Conservation (phyloP, 345 rosid genomes). For the Eutrema heterophyllum region DNA sequence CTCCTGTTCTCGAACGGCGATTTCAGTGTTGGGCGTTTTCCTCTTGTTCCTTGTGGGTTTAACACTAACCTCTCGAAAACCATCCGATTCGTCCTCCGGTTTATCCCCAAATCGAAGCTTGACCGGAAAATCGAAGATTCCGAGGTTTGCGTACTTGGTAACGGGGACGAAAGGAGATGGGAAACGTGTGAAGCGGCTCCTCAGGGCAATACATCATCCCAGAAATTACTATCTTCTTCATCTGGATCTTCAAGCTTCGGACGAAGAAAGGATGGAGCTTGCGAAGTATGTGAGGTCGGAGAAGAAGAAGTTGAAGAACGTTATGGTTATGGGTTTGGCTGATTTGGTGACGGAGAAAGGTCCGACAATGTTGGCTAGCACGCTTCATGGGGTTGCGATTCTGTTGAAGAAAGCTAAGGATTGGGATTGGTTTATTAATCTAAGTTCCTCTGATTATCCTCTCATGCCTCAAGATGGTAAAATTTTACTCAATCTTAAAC, state of each 20-base stretch:
- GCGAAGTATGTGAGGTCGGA: constrained; percentile 74
- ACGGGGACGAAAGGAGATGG: constrained; percentile 78
- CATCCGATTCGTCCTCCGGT: constrained; percentile 28
- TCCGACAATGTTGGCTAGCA: constrained; percentile 72
- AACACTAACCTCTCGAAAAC: constrained; percentile 31
- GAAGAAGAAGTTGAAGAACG: constrained; percentile 54
- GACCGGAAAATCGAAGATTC: constrained; percentile 23
- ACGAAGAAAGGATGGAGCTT: constrained; percentile 66
- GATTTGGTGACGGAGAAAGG: constrained; percentile 81
- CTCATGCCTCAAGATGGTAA: constrained; percentile 91
- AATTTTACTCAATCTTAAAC: neutral
- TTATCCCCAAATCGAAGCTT: constrained; percentile 9
- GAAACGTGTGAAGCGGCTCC: constrained; percentile 51
- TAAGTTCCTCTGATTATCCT: constrained; percentile 81
- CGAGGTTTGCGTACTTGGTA: constrained; percentile 69
- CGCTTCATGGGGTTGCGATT: constrained; percentile 69
- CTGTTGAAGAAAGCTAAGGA: constrained; percentile 65
- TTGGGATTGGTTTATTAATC: constrained; percentile 95
- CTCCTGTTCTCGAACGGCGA: constrained; percentile 42
- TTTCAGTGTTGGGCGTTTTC: constrained; percentile 31
- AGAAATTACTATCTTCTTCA: constrained; percentile 75
- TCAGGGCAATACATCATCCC: constrained; percentile 73
- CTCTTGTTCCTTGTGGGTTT: constrained; percentile 40
- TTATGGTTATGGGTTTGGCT: constrained; percentile 77
- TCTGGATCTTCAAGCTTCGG: constrained; percentile 83